Conservation (phyloP, 495 filamentous ascomycete genomes). For the Hypoxylon cercidicola region DNA sequence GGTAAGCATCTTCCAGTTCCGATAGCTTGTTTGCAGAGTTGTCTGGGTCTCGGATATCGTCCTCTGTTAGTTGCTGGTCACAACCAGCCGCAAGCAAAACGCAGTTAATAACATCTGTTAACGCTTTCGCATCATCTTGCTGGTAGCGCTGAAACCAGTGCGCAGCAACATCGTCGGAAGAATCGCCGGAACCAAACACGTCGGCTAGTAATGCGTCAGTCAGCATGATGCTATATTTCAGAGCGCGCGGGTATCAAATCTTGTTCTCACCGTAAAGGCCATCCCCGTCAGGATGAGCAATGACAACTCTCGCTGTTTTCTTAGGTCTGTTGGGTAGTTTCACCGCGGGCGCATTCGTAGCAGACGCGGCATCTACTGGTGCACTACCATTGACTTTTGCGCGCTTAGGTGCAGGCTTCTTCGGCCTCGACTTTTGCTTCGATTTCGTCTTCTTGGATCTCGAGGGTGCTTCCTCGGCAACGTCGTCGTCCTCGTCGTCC, state of each 20-base stretch:
- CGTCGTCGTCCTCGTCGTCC: constrained; percentile 54
- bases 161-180: constrained; percentile 77
- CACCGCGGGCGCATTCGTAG: constrained; percentile 52
- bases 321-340: constrained; percentile 70
- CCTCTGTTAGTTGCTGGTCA: constrained; percentile 72
- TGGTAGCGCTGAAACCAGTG: constrained; percentile 83
- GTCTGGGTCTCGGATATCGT: constrained; percentile 89
- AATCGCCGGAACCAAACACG: constrained; percentile 77
- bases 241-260: not conserved
- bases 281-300: constrained; percentile 64
- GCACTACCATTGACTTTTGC: constrained; percentile 73
- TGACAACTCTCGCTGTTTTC: constrained; percentile 61
- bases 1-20: constrained; percentile 84
- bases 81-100: constrained; percentile 86
- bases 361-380: constrained; percentile 51
- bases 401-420: constrained; percentile 77
- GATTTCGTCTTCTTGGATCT: constrained; percentile 48
- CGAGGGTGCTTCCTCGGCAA: constrained; percentile 50
- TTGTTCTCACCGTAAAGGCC: constrained; percentile 78
- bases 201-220: constrained; percentile 67
- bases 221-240: constrained; percentile 5
- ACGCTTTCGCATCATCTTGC: constrained; percentile 69
- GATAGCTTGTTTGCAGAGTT: constrained; percentile 72
- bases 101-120: constrained; percentile 89
- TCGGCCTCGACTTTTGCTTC: constrained; percentile 47